phyloP scores from a whole-genome alignment of 768 basidiomycete genomes.

The Favolaschia claudopus region DNA sequence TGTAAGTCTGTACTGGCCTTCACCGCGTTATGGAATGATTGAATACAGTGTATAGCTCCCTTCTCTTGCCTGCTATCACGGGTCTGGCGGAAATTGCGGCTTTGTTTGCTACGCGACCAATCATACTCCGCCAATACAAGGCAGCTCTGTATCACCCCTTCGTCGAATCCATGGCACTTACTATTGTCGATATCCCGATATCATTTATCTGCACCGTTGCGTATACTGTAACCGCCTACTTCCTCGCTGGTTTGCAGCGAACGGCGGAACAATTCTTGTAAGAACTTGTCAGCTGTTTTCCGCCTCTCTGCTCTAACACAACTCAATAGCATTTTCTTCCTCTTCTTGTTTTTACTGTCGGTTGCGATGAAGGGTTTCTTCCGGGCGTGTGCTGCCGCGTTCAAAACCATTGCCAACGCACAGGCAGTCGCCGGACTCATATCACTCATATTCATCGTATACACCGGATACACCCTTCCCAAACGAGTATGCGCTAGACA shows the following conservation, averaged over 20 bases:
- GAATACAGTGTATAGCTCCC: conserved; percentile 45
- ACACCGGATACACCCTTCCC: conserved; percentile 62
- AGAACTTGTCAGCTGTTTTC: too few species aligned
- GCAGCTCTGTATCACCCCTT: conserved; percentile 60
- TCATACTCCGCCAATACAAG: conserved; percentile 50
- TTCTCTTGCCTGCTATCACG: conserved; percentile 65
- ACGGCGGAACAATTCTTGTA: conserved; percentile 61
- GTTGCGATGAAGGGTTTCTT: conserved; percentile 72
- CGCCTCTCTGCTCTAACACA: neutral
- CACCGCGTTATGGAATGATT: too few species aligned
- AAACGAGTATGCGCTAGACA: conserved; percentile 33
- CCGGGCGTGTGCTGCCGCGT: conserved; percentile 58
- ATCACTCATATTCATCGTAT: conserved; percentile 59
- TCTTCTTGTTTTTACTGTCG: conserved; percentile 56
- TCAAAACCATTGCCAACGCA: conserved; percentile 55
- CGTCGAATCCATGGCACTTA: conserved; percentile 54
- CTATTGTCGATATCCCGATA: conserved; percentile 55
- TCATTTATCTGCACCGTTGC: conserved; percentile 34
- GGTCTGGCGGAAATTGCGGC: conserved; percentile 71
- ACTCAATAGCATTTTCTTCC: conserved; percentile 49
- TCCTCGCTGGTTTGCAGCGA: conserved; percentile 55
- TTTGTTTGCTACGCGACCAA: conserved; percentile 53
- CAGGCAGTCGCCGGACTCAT: conserved; percentile 48
- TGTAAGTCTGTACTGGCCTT: too few species aligned
- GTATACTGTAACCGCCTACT: conserved; percentile 52